phyloP scores from a whole-genome alignment of 2,329 filamentous ascomycete genomes.

The Dryadomyces quercivorus region DNA sequence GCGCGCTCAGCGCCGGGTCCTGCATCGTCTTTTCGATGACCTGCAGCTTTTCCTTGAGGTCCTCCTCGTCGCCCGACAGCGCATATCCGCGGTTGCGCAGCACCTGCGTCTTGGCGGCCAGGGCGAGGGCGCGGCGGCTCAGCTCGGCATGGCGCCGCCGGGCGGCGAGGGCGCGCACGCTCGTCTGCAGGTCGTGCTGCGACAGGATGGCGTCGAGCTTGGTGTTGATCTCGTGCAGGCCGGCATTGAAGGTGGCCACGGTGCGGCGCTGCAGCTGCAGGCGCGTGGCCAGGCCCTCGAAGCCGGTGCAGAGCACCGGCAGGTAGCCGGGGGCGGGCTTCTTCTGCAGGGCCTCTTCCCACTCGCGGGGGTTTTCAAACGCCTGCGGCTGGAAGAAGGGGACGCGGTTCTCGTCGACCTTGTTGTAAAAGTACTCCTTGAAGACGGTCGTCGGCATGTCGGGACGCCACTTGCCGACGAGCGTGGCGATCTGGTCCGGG shows the following conservation, averaged over 20 bases:
- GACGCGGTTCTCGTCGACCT: constrained; percentile 61
- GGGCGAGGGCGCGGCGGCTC: constrained; percentile 57
- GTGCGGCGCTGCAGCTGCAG: constrained; percentile 60
- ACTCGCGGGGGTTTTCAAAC: constrained; percentile 63
- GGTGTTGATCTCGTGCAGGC: constrained; percentile 69
- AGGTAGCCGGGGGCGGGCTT: constrained; percentile 68
- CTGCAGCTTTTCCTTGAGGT: constrained; percentile 59
- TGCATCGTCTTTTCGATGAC: constrained; percentile 56
- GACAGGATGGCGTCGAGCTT: constrained; percentile 60
- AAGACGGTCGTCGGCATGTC: constrained; percentile 57
- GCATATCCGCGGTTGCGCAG: constrained; percentile 72
- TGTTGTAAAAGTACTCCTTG: constrained; percentile 80
- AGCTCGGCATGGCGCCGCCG: constrained; percentile 61
- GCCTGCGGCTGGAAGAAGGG: constrained; percentile 62
- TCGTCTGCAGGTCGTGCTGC: constrained; percentile 64
- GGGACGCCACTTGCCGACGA: constrained; percentile 66
- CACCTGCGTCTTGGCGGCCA: constrained; percentile 71
- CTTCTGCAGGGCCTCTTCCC: constrained; percentile 72
- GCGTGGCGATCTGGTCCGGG: constrained; percentile 57
- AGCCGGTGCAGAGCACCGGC: constrained; percentile 64
- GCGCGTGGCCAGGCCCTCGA: constrained; percentile 57
- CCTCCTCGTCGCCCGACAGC: constrained; percentile 67
- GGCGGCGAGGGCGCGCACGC: constrained; percentile 60
- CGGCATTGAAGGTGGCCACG: constrained; percentile 55
- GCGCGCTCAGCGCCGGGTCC: constrained; percentile 61